phyloP scores from a whole-genome alignment of 2,329 filamentous ascomycete genomes.

The Calonectria leucothoes region DNA sequence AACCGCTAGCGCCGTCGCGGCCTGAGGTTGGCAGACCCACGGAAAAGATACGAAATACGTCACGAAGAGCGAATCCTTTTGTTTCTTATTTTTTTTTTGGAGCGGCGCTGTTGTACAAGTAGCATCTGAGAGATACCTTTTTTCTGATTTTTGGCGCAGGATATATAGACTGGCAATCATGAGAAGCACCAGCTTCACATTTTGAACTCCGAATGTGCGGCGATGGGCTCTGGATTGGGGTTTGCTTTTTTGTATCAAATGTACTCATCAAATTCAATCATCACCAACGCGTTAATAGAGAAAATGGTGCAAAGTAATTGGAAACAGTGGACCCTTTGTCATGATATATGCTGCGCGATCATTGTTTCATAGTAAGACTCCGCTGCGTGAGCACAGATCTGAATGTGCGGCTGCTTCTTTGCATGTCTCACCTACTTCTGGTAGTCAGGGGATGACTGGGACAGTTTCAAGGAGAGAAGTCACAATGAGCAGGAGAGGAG shows the following conservation, averaged over 20 bases:
- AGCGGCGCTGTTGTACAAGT: neutral
- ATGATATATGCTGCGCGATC: too few relatives aligned
- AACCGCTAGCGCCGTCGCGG: conserved; percentile 31
- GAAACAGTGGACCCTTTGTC: neutral
- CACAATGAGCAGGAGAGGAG: too few relatives aligned
- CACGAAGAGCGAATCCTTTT: conserved; percentile 31
- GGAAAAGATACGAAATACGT: conserved; percentile 19
- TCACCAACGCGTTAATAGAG: neutral
- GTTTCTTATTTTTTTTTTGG: neutral
- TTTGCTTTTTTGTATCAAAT: neutral
- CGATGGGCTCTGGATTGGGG: neutral
- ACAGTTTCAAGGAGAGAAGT: too few relatives aligned
- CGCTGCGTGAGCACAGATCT: too few relatives aligned
- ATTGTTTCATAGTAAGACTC: too few relatives aligned
- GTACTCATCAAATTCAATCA: neutral
- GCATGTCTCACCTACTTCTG: too few relatives aligned
- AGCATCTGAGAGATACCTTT: conserved; percentile 31
- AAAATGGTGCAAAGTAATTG: neutral
- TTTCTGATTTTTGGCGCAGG: neutral
- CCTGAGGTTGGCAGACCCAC: conserved; percentile 17
- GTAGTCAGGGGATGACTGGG: too few relatives aligned
- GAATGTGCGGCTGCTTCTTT: too few relatives aligned
- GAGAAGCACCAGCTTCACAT: neutral
- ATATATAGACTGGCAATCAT: neutral
- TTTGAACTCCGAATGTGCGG: neutral